Percentiles rank a stretch among this genome's conserved stretches.
Conservation (phyloP, 2,329 filamentous ascomycete genomes). For the Aureobasidium vineae region DNA sequence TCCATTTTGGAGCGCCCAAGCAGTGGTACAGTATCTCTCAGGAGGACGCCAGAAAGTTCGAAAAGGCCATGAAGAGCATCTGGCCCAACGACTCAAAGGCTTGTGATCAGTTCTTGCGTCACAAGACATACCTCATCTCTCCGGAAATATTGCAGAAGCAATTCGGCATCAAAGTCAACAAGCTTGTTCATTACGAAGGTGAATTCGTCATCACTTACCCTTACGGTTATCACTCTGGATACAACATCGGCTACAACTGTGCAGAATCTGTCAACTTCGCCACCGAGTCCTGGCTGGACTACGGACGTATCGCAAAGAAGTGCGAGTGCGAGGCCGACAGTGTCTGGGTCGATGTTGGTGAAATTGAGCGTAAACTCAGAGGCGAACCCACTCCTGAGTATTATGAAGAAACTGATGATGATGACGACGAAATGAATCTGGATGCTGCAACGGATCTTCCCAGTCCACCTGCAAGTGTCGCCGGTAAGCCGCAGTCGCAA, state of each 20-base stretch:
- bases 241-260: constrained; percentile 97
- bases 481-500: constrained; percentile 56
- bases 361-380: constrained; percentile 89
- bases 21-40: constrained; percentile 99
- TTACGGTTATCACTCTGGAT: constrained; percentile 97
- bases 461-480: constrained; percentile 73
- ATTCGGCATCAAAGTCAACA: constrained; percentile 95
- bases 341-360: constrained; percentile 95
- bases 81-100: constrained; percentile 96
- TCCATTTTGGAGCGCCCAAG: constrained; percentile 97
- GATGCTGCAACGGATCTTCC: constrained; percentile 63
- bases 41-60: constrained; percentile 87
- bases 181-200: constrained; percentile 89
- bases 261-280: constrained; percentile 99
- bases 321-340: constrained; percentile 97
- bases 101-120: constrained; percentile 91
- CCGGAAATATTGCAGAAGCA: constrained; percentile 81
- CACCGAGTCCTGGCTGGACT: constrained; percentile 90
- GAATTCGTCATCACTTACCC: constrained; percentile 99
- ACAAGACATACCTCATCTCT: constrained; percentile 97
- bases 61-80: constrained; percentile 88
- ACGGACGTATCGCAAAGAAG: constrained; percentile 92
- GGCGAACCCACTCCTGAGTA: constrained; percentile 80
- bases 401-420: constrained; percentile 74
- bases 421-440: constrained; percentile 56